Evolutionary conservation across 1,139 yeast species (phyloP), one percentile per base, ranked within the genome.

Genomic region (Arxiozyma telluris): DNA sequence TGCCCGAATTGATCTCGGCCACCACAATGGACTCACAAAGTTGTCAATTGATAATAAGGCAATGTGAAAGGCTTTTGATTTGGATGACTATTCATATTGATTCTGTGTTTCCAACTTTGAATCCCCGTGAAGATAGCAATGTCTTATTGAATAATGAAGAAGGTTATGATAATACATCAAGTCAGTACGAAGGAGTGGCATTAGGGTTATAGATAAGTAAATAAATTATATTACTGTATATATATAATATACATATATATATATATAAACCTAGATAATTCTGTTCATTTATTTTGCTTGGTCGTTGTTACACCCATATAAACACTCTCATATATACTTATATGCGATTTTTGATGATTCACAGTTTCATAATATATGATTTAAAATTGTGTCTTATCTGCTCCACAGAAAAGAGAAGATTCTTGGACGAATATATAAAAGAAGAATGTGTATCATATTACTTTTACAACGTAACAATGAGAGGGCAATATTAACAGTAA

Each of bases 11-110:
- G 39, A 34, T 34, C 39, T 34, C 39, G 39, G 39, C 39, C 6
- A 82, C 96, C 0, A 74, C 83, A 15, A 88, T 91, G 93, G 97
- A 91, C 64, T 76, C 81, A 22, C 84, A 83, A 55, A 83, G 93
- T 53, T 59, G 66, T 51, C 63, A 61, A 34, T 49, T 64, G 23
- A 59, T 67, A 20, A 58, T 65, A 7, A 59, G 58, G 49, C 67
- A 65, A 41, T 57, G 65, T 4, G 71, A 67, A 45, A 50, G 53
- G 4, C 55, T 67, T 5, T 53, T 65, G 22, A 57, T 61, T 25
- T 67, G 70, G 70, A 54, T 67, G 34, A 59, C 61, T 4, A 50
- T 58, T 18, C 53, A 60, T 47, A 51, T 56, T 17, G 55, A 56
- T 17, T 49, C 54, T 22, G 42, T 60, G 17, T 56, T 61, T 22